Evolutionary conservation across 164 flowering plant genomes (phyloP), one percentile per base, ranked within the genome.

Genomic region (Liriodendron chinense): DNA sequence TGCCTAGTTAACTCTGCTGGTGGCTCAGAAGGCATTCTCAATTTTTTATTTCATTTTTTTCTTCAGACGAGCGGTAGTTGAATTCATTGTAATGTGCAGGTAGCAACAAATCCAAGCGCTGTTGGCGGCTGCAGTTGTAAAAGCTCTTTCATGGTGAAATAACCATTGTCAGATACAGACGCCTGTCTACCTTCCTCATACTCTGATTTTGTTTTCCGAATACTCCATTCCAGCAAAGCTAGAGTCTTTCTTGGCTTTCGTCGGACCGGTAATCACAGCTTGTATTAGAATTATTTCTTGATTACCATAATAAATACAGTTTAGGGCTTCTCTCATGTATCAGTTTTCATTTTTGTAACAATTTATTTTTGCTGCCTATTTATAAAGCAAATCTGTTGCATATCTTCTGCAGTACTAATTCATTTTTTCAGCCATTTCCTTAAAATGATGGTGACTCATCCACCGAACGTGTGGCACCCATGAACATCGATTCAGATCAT

Each of bases 41-140:
- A 16, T 13, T 53, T 16, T 53, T 53, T 16, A 8, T 53, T 14
- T 10, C 59, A 16, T 13, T 53, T 16, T 53, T 53, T 16, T 53
- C 9, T 14, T 10, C 12, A 10, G 59, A 12, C 18, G 9, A 16
- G 53, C 53, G 7, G 13, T 12, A 53, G 20, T 53, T 53, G 59
- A 53, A 9, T 23, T 47, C 26, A 72, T 16, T 53, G 47, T 28
- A 22, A 61, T 69, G 68, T 76, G 79, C 86, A 90, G 92, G 96
- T 92, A 62, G 79, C 84, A 7, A 47, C 81, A 69, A 91, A 92
- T 79, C 97, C 97, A 69, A 89, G 90, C 77, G 95, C 97, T 65
- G 92, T 88, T 24, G 92, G 93, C 48, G 96, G 97, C 7, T 94
- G 97, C 81, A 91, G 97, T 82, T 94, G 97, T 82, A 91, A 94